Conservation (phyloP, 306 rosid species). For the Cicer bijugum region DNA sequence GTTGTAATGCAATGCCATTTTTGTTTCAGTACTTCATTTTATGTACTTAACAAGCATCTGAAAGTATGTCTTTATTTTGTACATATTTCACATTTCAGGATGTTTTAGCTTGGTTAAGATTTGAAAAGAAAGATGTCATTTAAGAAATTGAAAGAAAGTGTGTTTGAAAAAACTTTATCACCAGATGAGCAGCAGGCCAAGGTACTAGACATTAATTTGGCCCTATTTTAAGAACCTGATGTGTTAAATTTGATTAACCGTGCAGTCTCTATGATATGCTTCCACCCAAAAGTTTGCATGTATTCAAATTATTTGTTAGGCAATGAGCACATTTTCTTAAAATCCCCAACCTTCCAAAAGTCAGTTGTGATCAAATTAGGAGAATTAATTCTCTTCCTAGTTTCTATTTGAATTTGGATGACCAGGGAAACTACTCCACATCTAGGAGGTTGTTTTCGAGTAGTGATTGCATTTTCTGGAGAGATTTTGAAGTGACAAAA, state of each 20-base stretch:
- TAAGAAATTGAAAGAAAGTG: conserved; percentile 47
- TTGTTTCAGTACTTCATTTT: conserved; percentile 17
- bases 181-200: conserved; percentile 60
- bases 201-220: conserved; percentile 50
- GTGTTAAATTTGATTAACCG: conserved; percentile 11
- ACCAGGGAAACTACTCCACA: conserved; percentile 16
- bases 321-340: conserved; percentile 10
- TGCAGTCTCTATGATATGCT: conserved; percentile 16
- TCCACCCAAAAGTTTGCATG: conserved; percentile 18
- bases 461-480: conserved; percentile 11
- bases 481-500: conserved; percentile 19
- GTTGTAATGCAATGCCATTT: not conserved
- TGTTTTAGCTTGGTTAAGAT: conserved; percentile 34
- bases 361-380: conserved; percentile 9
- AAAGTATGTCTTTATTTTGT: conserved; percentile 3
- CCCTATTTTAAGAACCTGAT: conserved; percentile 17
- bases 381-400: conserved; percentile 13
- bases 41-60: conserved; percentile 5
- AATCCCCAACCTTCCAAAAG: not conserved
- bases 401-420: conserved; percentile 26
- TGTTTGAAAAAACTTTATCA: conserved; percentile 53
- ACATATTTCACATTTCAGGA: conserved; percentile 46
- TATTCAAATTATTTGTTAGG: not conserved
- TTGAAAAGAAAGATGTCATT: conserved; percentile 55
- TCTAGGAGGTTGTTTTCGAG: conserved; percentile 14